A percentile compares a stretch with the other conserved stretches of the same genome.
Conservation (phyloP, 2,329 filamentous ascomycete species). For the Aspergillus bombycis region DNA sequence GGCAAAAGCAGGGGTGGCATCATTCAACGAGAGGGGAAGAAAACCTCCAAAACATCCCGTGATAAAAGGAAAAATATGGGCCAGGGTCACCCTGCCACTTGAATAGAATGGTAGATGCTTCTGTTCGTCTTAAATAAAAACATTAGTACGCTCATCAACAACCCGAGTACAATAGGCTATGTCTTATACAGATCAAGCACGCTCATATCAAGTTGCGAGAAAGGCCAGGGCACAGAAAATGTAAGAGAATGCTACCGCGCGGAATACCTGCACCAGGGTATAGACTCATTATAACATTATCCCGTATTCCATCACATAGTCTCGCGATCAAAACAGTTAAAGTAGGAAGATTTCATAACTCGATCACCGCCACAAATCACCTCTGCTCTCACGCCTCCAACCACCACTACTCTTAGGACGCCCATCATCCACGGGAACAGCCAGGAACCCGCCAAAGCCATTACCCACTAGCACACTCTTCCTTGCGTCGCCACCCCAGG, state of each 20-base stretch:
- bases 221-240: not conserved
- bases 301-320: not conserved
- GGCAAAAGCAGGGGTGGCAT: not conserved
- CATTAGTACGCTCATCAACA: not conserved
- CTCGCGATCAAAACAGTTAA: conserved; percentile 3
- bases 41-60: not conserved
- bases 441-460: conserved; percentile 67
- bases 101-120: not conserved
- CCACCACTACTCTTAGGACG: conserved; percentile 40
- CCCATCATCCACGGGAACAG: conserved; percentile 60
- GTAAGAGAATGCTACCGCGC: not conserved
- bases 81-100: not conserved
- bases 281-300: conserved; percentile 14
- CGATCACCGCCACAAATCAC: conserved; percentile 43
- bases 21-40: not conserved
- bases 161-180: not conserved
- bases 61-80: not conserved
- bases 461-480: conserved; percentile 68
- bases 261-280: conserved; percentile 8
- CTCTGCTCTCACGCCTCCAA: conserved; percentile 36
- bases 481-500: conserved; percentile 63
- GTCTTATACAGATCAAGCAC: not conserved
- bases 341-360: not conserved
- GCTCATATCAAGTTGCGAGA: not conserved
- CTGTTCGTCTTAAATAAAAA: not conserved